These are phyloP conservation scores for Tuctoria greenei DNA, from an alignment of 176 grass and related monocot species.

Conservation along the genomic window DNA sequence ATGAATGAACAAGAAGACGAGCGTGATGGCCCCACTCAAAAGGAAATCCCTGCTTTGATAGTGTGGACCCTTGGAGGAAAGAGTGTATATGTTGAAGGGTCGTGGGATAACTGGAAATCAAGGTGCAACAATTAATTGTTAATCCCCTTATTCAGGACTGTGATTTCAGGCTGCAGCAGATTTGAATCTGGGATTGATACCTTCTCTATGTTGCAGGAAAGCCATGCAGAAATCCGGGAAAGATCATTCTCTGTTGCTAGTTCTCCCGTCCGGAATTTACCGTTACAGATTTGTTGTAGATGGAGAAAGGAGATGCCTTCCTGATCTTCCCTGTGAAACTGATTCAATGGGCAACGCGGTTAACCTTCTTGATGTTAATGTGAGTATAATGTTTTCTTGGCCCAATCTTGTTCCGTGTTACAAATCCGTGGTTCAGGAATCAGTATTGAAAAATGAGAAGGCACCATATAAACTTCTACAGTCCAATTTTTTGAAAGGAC, in stretches of 20 bases:
- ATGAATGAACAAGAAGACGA: constrained; percentile 65
- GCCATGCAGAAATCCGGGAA: constrained; percentile 85
- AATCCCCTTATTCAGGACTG: constrained; percentile 6
- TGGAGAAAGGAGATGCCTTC: constrained; percentile 73
- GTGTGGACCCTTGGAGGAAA: constrained; percentile 92
- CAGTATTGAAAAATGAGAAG: not conserved
- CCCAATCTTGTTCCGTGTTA: not conserved
- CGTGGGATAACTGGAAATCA: constrained; percentile 98
- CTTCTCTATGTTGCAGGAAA: constrained; percentile 61
- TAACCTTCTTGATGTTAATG: constrained; percentile 97
- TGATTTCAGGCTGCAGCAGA: not conserved
- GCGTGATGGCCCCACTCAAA: constrained; percentile 63
- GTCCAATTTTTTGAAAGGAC: not conserved
- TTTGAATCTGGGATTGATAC: constrained; percentile 22
- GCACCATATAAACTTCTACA: not conserved
- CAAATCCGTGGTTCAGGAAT: not conserved
- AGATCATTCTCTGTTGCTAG: constrained; percentile 86
- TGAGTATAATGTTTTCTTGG: constrained; percentile 45
- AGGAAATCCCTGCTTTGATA: constrained; percentile 85
- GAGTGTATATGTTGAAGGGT: constrained; percentile 86
- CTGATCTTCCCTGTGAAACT: constrained; percentile 79
- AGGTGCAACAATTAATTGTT: constrained; percentile 47
- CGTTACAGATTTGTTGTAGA: constrained; percentile 89
- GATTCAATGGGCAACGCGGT: constrained; percentile 67
- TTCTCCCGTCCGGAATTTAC: constrained; percentile 87